phyloP scores from a whole-genome alignment of 495 filamentous ascomycete genomes.

The Podospora pseudocomata region DNA sequence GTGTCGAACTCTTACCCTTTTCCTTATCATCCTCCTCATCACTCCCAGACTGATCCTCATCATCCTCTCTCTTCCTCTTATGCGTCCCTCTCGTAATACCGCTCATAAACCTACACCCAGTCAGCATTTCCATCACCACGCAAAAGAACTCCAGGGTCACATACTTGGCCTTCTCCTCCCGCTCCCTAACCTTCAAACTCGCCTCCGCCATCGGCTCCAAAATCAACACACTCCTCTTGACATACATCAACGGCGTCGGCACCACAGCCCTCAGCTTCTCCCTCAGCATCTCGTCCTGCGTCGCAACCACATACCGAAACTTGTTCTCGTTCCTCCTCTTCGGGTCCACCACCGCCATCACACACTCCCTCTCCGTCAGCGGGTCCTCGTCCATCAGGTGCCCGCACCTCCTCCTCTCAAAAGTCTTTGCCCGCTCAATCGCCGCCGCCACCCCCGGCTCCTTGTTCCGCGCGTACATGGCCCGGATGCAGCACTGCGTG shows the following conservation, averaged over 20 bases:
- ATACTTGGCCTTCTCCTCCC: constrained; percentile 73
- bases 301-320: constrained; percentile 85
- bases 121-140: background rate
- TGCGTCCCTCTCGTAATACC: constrained; percentile 27
- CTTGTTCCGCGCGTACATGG: constrained; percentile 56
- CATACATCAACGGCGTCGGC: constrained; percentile 60
- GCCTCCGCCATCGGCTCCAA: constrained; percentile 77
- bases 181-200: constrained; percentile 58
- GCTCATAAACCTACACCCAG: constrained; percentile 28
- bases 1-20: constrained; percentile 19
- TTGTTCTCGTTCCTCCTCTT: constrained; percentile 71
- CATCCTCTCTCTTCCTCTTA: constrained; percentile 55
- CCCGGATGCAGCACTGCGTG: constrained; percentile 51
- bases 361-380: constrained; percentile 71
- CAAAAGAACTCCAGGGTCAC: constrained; percentile 31
- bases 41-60: constrained; percentile 33
- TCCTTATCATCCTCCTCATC: constrained; percentile 28
- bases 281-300: constrained; percentile 52
- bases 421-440: constrained; percentile 65
- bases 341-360: constrained; percentile 73
- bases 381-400: constrained; percentile 80
- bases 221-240: constrained; percentile 77
- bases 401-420: constrained; percentile 83
- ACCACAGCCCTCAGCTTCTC: constrained; percentile 31
- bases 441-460: constrained; percentile 54